Evolutionary conservation across 2,329 filamentous ascomycete genomes (phyloP).

Genomic region (Alternaria arbusti): DNA sequence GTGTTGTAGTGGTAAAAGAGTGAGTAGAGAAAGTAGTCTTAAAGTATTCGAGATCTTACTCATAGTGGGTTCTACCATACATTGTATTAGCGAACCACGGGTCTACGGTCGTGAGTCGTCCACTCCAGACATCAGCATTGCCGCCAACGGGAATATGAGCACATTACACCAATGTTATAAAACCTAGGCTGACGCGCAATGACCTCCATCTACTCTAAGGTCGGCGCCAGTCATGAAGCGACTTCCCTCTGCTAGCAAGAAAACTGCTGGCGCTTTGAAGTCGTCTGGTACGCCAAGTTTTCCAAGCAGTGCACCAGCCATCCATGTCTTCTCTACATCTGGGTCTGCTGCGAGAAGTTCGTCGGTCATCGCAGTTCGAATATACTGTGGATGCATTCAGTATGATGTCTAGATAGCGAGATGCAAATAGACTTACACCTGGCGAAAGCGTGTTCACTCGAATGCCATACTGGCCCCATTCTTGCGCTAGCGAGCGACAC

Average conservation of each 20-base stretch:
- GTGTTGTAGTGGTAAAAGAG: background rate
- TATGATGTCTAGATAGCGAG: background rate
- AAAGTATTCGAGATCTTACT: background rate
- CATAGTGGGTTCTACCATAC: background rate
- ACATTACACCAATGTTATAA: background rate
- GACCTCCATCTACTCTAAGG: constrained; percentile 74
- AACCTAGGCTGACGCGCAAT: constrained; percentile 54
- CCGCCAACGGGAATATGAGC: background rate
- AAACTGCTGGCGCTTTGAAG: constrained; percentile 70
- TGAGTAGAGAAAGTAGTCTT: background rate
- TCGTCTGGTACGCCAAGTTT: constrained; percentile 63
- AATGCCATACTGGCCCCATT: constrained; percentile 33
- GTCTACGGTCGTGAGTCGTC: background rate
- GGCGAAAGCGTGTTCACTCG: constrained; percentile 43
- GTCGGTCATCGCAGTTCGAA: constrained; percentile 47
- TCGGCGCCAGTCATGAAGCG: constrained; percentile 75
- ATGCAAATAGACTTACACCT: constrained; percentile 14
- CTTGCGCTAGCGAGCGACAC: constrained; percentile 20
- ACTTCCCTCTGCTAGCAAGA: constrained; percentile 70
- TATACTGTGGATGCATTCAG: constrained; percentile 24
- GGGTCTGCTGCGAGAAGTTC: constrained; percentile 51
- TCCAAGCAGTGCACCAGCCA: constrained; percentile 61
- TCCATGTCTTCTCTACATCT: constrained; percentile 60
- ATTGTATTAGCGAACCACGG: background rate
- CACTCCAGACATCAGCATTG: background rate